Evolutionary conservation across 768 basidiomycete genomes (phyloP), one percentile per base, ranked within the genome.

Genomic region (Chiua virens): DNA sequence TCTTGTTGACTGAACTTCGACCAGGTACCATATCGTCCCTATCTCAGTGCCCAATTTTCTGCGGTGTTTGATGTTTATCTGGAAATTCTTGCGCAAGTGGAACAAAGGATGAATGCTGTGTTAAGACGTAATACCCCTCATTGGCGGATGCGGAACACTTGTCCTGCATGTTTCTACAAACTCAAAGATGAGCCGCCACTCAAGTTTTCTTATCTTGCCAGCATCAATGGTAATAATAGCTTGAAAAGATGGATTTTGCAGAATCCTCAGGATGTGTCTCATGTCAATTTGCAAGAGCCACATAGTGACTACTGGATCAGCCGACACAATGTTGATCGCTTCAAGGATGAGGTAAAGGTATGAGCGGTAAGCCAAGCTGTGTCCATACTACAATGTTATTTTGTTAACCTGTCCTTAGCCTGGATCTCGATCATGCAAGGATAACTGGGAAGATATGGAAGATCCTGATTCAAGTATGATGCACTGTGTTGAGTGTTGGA

Each of bases 141-240:
- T 14, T 61, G 60, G 60, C 3, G 17, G 3, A 2, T 57, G 11
- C 8, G 5, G 2, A 57, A 59, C 28, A 35, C 25, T 1, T 61
- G 60, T 17, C 60, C 48, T 2, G 25, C 54, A 0, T 60, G 59
- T 11, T 57, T 53, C 4, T 55, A 61, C 10, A 17, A 23, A 3
- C 25, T 61, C 0, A n/a, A 46, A 2, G 46, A 55, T 36, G 42
- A 61, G 11, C 55, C 38, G 0, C 5, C 9, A 0, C 47, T 60
- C 0, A 2, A 32, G 3, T 53, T 58, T 11, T 23, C 23, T 23
- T 23, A 11, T 11, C 3, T 53, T 43, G 36, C 32, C 57, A 0
- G 30, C 0, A 49, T 62, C 14, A 51, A 62, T 5, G 47, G 55
- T 3, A 57, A 57, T 40, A 55, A 55, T 14, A 50, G 49, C 30